Percentiles rank a stretch among this genome's conserved stretches.
Conservation (phyloP, 805 yeast species). For the Yamadazyma ubonensis region DNA sequence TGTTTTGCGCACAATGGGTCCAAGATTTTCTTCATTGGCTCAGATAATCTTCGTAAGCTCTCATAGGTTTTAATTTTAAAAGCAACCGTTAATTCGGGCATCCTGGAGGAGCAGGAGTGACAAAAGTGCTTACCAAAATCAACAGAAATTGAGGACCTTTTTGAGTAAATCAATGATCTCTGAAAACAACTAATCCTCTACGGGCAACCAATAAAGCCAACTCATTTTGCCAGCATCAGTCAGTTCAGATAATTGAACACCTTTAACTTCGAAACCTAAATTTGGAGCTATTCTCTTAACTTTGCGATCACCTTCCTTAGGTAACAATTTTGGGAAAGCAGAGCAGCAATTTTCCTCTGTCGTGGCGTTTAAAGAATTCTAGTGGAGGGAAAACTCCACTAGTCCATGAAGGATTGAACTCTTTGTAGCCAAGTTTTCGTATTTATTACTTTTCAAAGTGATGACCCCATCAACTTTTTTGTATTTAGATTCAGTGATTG, state of each 20-base stretch:
- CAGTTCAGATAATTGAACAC: constrained; percentile 57
- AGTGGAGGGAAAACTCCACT: constrained; percentile 48
- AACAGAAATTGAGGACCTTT: constrained; percentile 32
- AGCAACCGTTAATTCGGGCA: constrained; percentile 34
- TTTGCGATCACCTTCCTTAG: constrained; percentile 25
- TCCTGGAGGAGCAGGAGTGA: constrained; percentile 35
- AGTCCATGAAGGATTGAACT: constrained; percentile 33
- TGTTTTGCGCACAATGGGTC: constrained; percentile 37
- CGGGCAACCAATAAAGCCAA: constrained; percentile 65
- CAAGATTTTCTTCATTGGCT: constrained; percentile 33
- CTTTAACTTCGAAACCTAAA: constrained; percentile 65
- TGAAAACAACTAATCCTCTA: constrained; percentile 64
- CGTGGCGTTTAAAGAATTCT: constrained; percentile 53
- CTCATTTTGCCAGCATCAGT: constrained; percentile 57
- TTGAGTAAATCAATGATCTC: constrained; percentile 59
- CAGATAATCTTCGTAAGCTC: constrained; percentile 41
- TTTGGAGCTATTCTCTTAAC: constrained; percentile 57
- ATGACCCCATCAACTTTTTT: background rate
- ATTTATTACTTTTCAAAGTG: constrained; percentile 15
- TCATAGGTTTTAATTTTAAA: too few species aligned
- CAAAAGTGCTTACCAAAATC: constrained; percentile 36
- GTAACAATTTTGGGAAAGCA: constrained; percentile 48
- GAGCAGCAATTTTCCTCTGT: constrained; percentile 61
- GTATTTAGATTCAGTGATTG: too few species aligned
- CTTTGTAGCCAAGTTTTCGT: constrained; percentile 19